Evolutionary conservation across 345 rosid genomes (phyloP), one percentile per base, ranked within the genome.

Genomic region (Eucalyptus erythrocorys): DNA sequence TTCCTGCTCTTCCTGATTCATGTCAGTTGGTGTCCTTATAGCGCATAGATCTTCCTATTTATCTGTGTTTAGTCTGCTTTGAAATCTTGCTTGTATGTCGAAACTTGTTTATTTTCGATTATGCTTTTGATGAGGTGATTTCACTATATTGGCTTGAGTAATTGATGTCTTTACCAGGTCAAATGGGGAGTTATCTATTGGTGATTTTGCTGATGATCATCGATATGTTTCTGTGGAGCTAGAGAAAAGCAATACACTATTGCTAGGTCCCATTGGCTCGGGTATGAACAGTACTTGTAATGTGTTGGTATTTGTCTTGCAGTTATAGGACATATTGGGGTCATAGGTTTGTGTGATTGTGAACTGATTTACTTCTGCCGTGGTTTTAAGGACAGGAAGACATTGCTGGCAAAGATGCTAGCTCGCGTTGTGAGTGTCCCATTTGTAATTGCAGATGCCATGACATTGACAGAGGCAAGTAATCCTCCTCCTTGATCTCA

Each of bases 241-340:
- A 91, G 99, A 98, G 94, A 98, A 96, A 94, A 97, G 99, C 92
- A 98, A 95, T 92, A 97, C 97, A 88, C 94, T 98, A 61, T 88
- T 98, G 90, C 93, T 97, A 93, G 99, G 99, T 87, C 99, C 98
- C 64, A 98, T 99, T 88, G 99, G 99, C 87, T 98, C 99, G 92
- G 99, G 99, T 96, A 91, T 89, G 88, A 42, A 51, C 47, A 57
- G 55, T 66, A 26, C 86, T 81, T 87, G 61, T 32, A 76, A 76
- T 76, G 22, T 76, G 27, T 76, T 76, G 82, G 14, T 76, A 76
- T 76, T 37, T 76, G 47, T 76, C 82, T 37, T 37, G 82, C 45
- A 37, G 7, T 71, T 71, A 3, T 10, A 19, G 45, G 27, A 71
- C 82, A 19, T 19, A 27, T 19, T 10, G 27, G 82, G 82, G 27